Conservation (phyloP, 257 asterid genomes). For the Solanum sejunctum region DNA sequence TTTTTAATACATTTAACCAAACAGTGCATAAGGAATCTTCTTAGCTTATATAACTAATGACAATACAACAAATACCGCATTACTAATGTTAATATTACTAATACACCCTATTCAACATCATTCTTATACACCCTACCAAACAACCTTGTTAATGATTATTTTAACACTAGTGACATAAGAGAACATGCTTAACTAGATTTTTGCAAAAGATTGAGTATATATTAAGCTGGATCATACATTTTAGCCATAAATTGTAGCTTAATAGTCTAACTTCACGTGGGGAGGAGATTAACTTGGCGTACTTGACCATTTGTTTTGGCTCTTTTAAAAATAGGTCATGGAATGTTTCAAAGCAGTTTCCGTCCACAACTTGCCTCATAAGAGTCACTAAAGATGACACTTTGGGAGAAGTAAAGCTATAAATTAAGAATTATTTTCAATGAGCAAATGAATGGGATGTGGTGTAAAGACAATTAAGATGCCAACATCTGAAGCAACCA, state of each 20-base stretch:
- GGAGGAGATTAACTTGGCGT: neutral
- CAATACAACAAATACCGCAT: neutral
- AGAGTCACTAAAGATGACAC: constrained; percentile 1
- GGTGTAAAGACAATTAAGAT: constrained; percentile 27
- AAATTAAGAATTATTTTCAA: neutral
- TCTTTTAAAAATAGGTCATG: neutral
- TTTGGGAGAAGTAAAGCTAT: neutral
- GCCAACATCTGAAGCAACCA: constrained; percentile 57
- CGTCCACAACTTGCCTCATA: neutral
- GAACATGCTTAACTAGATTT: neutral
- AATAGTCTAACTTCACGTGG: neutral
- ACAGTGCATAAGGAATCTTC: neutral
- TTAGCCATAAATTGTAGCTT: neutral
- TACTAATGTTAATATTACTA: neutral
- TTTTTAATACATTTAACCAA: no score
- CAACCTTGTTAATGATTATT: neutral
- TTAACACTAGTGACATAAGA: neutral
- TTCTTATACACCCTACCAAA: neutral
- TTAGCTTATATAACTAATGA: neutral
- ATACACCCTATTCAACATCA: neutral
- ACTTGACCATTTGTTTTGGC: neutral
- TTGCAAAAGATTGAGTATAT: neutral
- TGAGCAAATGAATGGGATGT: constrained; percentile 2
- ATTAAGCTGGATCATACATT: neutral
- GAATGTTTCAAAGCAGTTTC: constrained; percentile 5